Base-by-base conservation (phyloP, 305 asterid species). In the Vinca major region DNA sequence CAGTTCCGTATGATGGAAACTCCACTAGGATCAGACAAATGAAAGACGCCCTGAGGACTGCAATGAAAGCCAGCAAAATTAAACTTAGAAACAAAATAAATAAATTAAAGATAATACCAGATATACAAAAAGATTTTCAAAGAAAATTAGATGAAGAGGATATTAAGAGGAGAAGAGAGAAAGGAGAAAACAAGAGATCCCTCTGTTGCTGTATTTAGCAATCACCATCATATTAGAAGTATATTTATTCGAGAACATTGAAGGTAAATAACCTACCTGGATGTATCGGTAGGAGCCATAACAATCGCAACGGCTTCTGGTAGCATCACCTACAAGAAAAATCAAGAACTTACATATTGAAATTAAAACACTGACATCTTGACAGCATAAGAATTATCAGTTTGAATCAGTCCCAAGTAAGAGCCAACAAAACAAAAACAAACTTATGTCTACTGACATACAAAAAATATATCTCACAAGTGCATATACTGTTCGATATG, bases 1-100 rank as follows among this genome's bases (percentile, higher is more conserved):
- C 99, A 94, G 77, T 85, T 80, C 41, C 88, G 83, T 19, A 94
- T 88, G 62, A 86, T 83, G 26, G 86, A 65, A 65, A 94, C 88
- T 14, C 99, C 99, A 62, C 92, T 75, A 6, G 96, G 98, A 71
- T 94, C 97, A 10, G 95, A 91, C 56, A 94, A 91, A 84, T 89
- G 96, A 78, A 94, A 94, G 76, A 94, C 91, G 71, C 99, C 99
- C 65, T 86, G 93, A 51, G 97, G 97, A 57, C 97, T 94, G 92
- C 85, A 26, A 26, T 26, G 33, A 5, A 17, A 70, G 48, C 9
- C 13, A 39, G 19, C 33, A 51, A n/a, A 60, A 17, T 36, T 20
- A 1, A 21, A 48, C 16, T 5, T 8, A 66, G 0, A 58, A 20
- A 19, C 0, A 4, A 41, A 7, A n/a, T n/a, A 56, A 45, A 52